Evolutionary conservation across 192 early-diverging fungal species (phyloP), one percentile per base, ranked within the genome.

Genomic region (Geosiphon pyriformis): DNA sequence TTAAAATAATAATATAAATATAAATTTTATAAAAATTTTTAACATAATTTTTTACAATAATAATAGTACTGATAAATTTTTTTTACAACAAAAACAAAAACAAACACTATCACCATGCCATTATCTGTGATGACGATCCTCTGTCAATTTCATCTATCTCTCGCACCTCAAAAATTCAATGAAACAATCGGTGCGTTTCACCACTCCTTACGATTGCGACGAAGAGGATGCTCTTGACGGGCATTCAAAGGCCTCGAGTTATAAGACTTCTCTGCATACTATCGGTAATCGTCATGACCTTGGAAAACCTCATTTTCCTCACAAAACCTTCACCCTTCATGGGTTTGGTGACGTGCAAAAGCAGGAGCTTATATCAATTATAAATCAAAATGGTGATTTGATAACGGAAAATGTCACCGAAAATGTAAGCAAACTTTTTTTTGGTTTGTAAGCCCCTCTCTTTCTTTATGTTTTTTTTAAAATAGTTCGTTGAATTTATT

Each of bases 131-230:
- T n/a, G n/a, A n/a, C n/a, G n/a, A n/a, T n/a, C n/a, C n/a, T n/a
- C n/a, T n/a, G n/a, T n/a, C n/a, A n/a, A n/a, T n/a, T n/a, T n/a
- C n/a, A n/a, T n/a, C n/a, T n/a, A n/a, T n/a, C n/a, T n/a, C n/a
- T n/a, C n/a, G n/a, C n/a, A n/a, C n/a, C n/a, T n/a, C n/a, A 8
- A 29, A 56, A 12, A 20, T 18, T 12, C 55, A 48, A 64, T 64
- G 61, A 64, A 64, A 34, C 46, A 25, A 17, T 31, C 48, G 17
- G 61, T 64, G 10, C 48, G 48, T 52, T 64, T 64, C 35, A 64
- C 12, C 31, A 64, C 61, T 32, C 35, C 60, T 18, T 48, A 30
- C 15, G 61, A 48, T 6, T 37, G 50, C 12, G 61, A 63, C 17
- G 61, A 64, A 4, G 25, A 51, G 20, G 48, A 50, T 4, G 49